Conservation (phyloP, 2,329 filamentous ascomycete species). For the Claviceps pusilla region DNA sequence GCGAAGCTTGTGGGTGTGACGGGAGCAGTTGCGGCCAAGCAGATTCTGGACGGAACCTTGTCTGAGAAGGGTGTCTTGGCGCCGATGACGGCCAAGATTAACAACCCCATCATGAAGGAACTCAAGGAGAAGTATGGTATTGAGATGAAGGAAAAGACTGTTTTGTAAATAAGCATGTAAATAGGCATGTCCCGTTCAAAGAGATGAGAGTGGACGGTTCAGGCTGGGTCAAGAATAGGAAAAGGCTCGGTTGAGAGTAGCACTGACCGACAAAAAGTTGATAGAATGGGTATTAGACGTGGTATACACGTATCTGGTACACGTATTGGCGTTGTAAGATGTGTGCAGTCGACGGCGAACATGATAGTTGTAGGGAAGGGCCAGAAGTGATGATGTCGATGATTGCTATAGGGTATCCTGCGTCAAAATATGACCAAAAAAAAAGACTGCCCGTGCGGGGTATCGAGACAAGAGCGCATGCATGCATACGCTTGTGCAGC, state of each 20-base stretch:
- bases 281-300: neutral
- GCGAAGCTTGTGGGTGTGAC: conserved; percentile 67
- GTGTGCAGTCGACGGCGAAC: no score
- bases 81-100: conserved; percentile 58
- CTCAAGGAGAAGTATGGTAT: conserved; percentile 66
- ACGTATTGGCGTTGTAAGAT: no score
- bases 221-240: neutral
- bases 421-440: no score
- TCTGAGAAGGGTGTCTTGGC: conserved; percentile 60
- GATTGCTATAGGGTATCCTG: no score
- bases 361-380: no score
- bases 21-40: conserved; percentile 49
- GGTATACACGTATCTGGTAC: no score
- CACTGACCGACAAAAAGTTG: neutral
- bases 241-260: neutral
- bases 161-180: conserved; percentile 15
- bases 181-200: neutral
- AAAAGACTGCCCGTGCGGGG: no score
- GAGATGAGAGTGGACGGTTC: neutral
- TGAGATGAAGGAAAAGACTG: conserved; percentile 54
- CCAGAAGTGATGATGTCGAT: no score
- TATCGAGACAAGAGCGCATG: no score
- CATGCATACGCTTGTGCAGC: no score
- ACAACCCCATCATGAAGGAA: conserved; percentile 59
- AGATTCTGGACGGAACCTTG: conserved; percentile 62